These are phyloP conservation scores for Meira miltonrushii DNA, from an alignment of 1,284 basidiomycete species.

Conservation along the genomic window DNA sequence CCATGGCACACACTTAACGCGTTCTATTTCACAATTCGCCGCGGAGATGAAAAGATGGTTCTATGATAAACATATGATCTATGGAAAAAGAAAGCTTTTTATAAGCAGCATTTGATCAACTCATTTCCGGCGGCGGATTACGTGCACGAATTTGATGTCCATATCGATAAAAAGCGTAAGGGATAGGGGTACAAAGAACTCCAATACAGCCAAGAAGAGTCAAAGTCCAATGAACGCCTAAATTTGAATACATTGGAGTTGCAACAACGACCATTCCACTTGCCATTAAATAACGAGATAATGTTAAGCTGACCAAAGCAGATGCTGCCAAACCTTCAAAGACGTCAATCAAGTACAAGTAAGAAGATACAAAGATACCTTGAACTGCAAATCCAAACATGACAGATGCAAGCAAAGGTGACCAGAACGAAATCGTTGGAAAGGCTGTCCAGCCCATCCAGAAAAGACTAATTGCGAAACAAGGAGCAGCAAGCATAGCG, in stretches of 20 bases:
- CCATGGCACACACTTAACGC: no score
- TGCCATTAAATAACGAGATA: slow-evolving; percentile 8
- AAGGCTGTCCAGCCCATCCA: slow-evolving; percentile 13
- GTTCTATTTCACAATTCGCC: no score
- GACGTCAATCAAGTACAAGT: slow-evolving; percentile 15
- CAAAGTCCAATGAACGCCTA: slow-evolving; percentile 15
- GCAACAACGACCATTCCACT: slow-evolving; percentile 12
- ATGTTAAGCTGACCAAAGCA: slow-evolving; percentile 1
- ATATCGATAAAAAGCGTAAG: no score
- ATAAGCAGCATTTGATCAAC: no score
- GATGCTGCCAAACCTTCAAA: not conserved
- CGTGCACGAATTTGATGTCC: no score
- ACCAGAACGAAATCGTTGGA: slow-evolving; percentile 3
- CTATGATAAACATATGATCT: no score
- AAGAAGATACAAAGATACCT: slow-evolving; percentile 5
- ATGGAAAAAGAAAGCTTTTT: no score
- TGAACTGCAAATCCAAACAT: slow-evolving; percentile 8
- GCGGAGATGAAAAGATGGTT: no score
- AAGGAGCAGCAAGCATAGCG: slow-evolving; percentile 7
- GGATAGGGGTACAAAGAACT: no score
- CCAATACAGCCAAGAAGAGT: slow-evolving; percentile 4
- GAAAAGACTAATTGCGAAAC: slow-evolving; percentile 12
- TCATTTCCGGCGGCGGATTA: no score
- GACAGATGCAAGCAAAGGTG: slow-evolving; percentile 1
- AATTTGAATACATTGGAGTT: slow-evolving; percentile 6